Evolutionary conservation across 1,139 yeast species (phyloP).

Genomic region (Wickerhamiella pararugosa): DNA sequence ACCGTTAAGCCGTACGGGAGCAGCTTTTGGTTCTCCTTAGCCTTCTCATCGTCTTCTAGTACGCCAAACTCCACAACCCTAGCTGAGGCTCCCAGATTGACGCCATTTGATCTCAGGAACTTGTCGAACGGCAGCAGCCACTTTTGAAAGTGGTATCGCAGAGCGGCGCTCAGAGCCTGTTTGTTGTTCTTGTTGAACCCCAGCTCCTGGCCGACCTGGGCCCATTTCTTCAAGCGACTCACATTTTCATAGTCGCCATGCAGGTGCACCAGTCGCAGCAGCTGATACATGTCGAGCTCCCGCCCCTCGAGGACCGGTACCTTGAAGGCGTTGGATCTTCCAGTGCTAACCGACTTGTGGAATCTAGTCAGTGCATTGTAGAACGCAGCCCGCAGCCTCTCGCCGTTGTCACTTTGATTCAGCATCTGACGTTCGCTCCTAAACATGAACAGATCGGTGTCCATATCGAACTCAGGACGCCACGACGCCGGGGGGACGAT

Average conservation of each 20-base stretch:
- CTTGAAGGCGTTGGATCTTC: conserved; percentile 32
- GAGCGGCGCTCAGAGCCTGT: conserved; percentile 56
- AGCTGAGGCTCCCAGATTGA: conserved; percentile 15
- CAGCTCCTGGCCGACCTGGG: conserved; percentile 47
- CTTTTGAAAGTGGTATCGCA: conserved; percentile 37
- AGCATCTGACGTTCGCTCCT: conserved; percentile 36
- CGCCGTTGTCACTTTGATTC: conserved; percentile 9
- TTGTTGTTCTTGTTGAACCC: conserved; percentile 58
- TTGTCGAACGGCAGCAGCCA: conserved; percentile 25
- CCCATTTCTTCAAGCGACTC: conserved; percentile 30
- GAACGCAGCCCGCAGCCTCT: conserved; percentile 2
- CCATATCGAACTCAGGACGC: conserved; percentile 30
- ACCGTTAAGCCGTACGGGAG: conserved; percentile 9
- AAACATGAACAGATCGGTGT: conserved; percentile 35
- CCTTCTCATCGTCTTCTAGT: conserved; percentile 9
- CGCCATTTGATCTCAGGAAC: conserved; percentile 17
- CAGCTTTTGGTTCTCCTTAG: conserved; percentile 10
- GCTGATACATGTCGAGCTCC: conserved; percentile 26
- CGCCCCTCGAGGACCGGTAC: conserved; percentile 26
- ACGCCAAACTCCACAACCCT: conserved; percentile 14
- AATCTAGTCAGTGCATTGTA: conserved; percentile 2
- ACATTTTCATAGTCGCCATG: conserved; percentile 28
- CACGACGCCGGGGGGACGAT: conserved; percentile 38
- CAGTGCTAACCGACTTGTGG: not conserved
- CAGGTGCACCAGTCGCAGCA: conserved; percentile 24